Base-by-base conservation (phyloP, 2,329 filamentous ascomycete genomes). In the Ophiocordyceps camponoti-saundersi region DNA sequence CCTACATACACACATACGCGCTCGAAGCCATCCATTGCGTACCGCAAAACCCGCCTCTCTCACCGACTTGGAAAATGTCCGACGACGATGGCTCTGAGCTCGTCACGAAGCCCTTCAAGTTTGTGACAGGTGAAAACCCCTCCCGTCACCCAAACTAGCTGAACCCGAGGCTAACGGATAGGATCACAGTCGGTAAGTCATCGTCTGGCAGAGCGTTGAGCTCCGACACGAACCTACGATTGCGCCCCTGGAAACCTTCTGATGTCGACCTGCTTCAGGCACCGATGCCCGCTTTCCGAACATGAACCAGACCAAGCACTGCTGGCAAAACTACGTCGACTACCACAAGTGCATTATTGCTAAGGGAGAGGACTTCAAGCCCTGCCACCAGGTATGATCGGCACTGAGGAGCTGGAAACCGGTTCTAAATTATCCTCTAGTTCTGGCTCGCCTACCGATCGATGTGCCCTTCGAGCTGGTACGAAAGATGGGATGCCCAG, bases 281-380 rank as follows among this genome's bases (percentile, higher is more conserved):
- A 94, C 93, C 75, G 92, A 98, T 68, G 92, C 92, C 70, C 90
- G 92, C 68, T 98, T 96, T 75, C 92, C 92, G 64, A 95, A 98
- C 77, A 74, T 80, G 76, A 98, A 98, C 76, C 86, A 92, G 75
- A 84, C 89, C 72, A 95, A 95, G 84, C 89, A 98, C 80, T 98
- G 92, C 86, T 98, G 92, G 92, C 93, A 98, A 70, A 98, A 98
- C 80, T 98, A 98, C 73, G 92, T 98, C 74, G 92, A 98, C 71
- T 96, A 98, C 79, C 86, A 98, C 82, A 98, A 98, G 80, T 98
- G 92, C 77, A 88, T 95, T 70, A 75, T 82, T 65, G 90, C 89
- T 71, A 96, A 96, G 80, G 90, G 90, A 70, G 90, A 96, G 76
- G 89, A 95, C 65, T 96, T 96, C 69, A 82, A 85, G 59, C 90